Conservation (phyloP, 2,329 filamentous ascomycete genomes). For the Macrophomina phaseolina region DNA sequence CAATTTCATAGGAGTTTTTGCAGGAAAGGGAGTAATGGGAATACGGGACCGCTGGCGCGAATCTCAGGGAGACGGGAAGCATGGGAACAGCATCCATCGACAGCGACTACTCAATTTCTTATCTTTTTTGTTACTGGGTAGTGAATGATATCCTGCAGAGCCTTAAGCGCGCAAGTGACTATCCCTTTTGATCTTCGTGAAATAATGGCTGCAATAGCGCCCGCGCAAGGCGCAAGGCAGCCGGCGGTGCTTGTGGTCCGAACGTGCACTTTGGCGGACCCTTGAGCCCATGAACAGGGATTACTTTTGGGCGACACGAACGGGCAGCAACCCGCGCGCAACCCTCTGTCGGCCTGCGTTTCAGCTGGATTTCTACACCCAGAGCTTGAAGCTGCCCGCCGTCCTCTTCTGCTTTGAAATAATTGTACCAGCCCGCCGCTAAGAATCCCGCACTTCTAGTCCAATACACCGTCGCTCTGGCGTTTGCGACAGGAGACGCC, state of each 20-base stretch:
- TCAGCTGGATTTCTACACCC: not conserved
- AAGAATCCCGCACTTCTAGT: not conserved
- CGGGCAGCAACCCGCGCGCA: not conserved
- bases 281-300: not conserved
- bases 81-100: constrained; percentile 19
- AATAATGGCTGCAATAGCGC: not conserved
- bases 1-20: constrained; percentile 16
- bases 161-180: constrained; percentile 13
- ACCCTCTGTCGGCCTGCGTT: not conserved
- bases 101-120: constrained; percentile 22
- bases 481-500: constrained; percentile 13
- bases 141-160: constrained; percentile 21
- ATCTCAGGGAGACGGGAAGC: constrained; percentile 14
- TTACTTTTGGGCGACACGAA: too few relatives aligned
- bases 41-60: constrained; percentile 20
- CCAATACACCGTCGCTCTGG: not conserved
- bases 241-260: not conserved
- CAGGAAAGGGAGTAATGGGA: constrained; percentile 17
- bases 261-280: constrained; percentile 7
- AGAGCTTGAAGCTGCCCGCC: not conserved
- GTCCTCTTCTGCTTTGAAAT: not conserved
- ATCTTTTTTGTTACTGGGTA: constrained; percentile 18
- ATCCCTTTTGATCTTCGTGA: not conserved
- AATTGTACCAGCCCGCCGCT: not conserved
- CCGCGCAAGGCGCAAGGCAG: not conserved